Evolutionary conservation across 306 rosid genomes (phyloP).

Genomic region (barrel medic (Medicago truncatula)): MtrunA17r5.0-ANR NC_053046.1:2155001-2155500

Average conservation of each 20-base stretch:
- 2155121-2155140: slow-evolving; percentile 38
- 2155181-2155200: slow-evolving; percentile 9
- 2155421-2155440: too few species aligned
- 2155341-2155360: too few species aligned
- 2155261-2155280: too few species aligned
- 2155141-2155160: slow-evolving; percentile 51
- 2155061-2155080: neutral
- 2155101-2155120: neutral
- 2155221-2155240: slow-evolving; percentile 26
- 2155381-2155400: too few species aligned
- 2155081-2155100: neutral
- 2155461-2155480: too few species aligned
- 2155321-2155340: too few species aligned
- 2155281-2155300: too few species aligned
- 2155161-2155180: neutral
- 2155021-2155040: neutral
- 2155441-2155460: too few species aligned
- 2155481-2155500: too few species aligned
- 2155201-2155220: neutral
- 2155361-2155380: too few species aligned
- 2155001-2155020: slow-evolving; percentile 54
- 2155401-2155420: too few species aligned
- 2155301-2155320: too few species aligned
- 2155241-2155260: neutral
- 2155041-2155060: slow-evolving; percentile 3